Base-by-base conservation (phyloP, 192 early-diverging fungal genomes). In the Neocallimastix lanati region DNA sequence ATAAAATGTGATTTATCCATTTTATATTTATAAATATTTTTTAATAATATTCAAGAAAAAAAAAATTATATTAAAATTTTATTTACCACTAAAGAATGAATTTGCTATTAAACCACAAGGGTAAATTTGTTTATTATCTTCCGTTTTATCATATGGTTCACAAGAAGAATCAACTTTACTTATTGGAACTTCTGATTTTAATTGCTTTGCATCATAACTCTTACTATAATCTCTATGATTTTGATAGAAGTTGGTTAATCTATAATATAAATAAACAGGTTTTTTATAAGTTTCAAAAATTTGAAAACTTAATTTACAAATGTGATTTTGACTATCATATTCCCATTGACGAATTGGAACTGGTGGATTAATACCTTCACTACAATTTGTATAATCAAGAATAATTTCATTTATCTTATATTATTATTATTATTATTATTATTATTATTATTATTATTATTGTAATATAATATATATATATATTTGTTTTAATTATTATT, bases 91-190 rank as follows among this genome's bases (percentile, higher is more conserved):
- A 83, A 99, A 99, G 78, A 95, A 85, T 6, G 97, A 98, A 84
- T 98, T 98, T 28, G 97, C 98, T 85, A 99, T 97, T 77, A 98
- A 88, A 0, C 98, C 98, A 82, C 98, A 99, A 29, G 98, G 98
- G 83, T 97, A 99, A 79, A 92, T 91, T 79, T 88, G 81, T n/a
- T 88, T 83, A 27, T 11, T 16, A 0, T 5, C n/a, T n/a, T n/a
- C n/a, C n/a, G n/a, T n/a, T 7, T n/a, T 67, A 21, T 67, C 16
- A 67, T 77, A 80, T 27, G 80, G 80, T 14, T 33, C 76, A 79
- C n/a, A 67, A 9, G 1, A 4, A 67, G 40, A 50, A 4, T 50
- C 18, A 50, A 21, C 18, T 21, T 50, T 50, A 21, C 2, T 5
- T 50, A 50, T 21, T 13, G 13, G 14, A 1, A 2, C 21, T 21